A percentile compares a stretch with the other conserved stretches of the same genome.
Conservation (phyloP, 2,329 filamentous ascomycete genomes). For the Xylaria multiplex region DNA sequence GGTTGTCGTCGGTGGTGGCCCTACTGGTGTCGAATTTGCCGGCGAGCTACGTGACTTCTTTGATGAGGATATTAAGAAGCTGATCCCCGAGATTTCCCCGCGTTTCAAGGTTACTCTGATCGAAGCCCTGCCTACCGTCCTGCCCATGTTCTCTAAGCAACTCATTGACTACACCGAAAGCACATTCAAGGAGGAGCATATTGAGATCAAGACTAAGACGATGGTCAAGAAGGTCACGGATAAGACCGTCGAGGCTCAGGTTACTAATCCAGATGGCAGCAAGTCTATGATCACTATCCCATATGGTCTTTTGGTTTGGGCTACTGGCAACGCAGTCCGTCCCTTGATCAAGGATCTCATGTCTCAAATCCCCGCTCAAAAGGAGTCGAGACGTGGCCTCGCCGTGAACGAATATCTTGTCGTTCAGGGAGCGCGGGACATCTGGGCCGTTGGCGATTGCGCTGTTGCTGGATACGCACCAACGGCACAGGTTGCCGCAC, state of each 20-base stretch:
- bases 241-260: slow-evolving; percentile 91
- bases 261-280: slow-evolving; percentile 81
- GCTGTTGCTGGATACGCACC: slow-evolving; percentile 97
- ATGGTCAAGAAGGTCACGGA: slow-evolving; percentile 98
- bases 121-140: slow-evolving; percentile 93
- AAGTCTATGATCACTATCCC: slow-evolving; percentile 85
- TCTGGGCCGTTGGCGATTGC: slow-evolving; percentile 98
- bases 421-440: slow-evolving; percentile 94
- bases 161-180: slow-evolving; percentile 99
- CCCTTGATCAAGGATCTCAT: slow-evolving; percentile 92
- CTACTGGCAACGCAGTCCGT: slow-evolving; percentile 94
- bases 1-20: slow-evolving; percentile 93
- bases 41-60: slow-evolving; percentile 99
- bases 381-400: slow-evolving; percentile 91
- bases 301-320: slow-evolving; percentile 97
- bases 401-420: slow-evolving; percentile 99
- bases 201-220: slow-evolving; percentile 97
- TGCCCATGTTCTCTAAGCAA: slow-evolving; percentile 99
- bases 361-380: slow-evolving; percentile 90
- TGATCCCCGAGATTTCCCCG: slow-evolving; percentile 93
- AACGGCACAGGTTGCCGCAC: slow-evolving; percentile 93
- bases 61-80: slow-evolving; percentile 96
- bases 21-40: slow-evolving; percentile 97
- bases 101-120: slow-evolving; percentile 98
- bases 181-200: slow-evolving; percentile 98